Evolutionary conservation across 495 filamentous ascomycete species (phyloP), one percentile per base, ranked within the genome.

Genomic region (Hyaloscypha bicolor): DNA sequence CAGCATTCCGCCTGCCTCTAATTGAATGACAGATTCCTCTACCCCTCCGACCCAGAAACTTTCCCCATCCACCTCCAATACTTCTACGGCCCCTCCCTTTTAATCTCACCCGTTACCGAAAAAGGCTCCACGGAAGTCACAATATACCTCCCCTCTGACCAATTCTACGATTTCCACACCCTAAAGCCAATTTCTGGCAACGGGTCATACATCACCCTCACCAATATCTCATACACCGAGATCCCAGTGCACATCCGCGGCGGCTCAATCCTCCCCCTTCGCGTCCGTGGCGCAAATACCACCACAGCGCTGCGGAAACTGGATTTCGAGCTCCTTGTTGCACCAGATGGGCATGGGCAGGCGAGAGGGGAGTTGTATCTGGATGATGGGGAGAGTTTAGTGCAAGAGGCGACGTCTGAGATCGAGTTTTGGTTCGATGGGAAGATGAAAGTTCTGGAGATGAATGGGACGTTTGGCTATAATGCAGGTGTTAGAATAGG

Each of bases 81-180:
- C 71, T 97, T 97, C 71, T 79, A 97, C 32, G 94, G 90, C 48
- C 82, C 82, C 37, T 93, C 90, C 0, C 80, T 97, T 30, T 86
- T 98, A 2, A 90, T 83, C 42, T 96, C 94, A 77, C 94, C 94
- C 0, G 88, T 97, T 11, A 88, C 91, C 9, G 81, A 86, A 32
- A 87, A 96, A 77, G 88, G 86, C 66, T 83, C 87, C 12, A 84
- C 83, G 22, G 84, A 82, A 11, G 85, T 87, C 1, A 86, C 90
- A 45, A 84, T 97, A 56, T 97, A 96, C 76, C 82, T 97, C 55
- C 88, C 93, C 9, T 91, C 96, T 64, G 85, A 88, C 68, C 87
- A 87, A 62, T 98, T 97, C 81, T 97, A 92, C 74, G 90, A 97
- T 74, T 97, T 97, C 78, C 94, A 92, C 73, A 90, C 90, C 67